These are phyloP conservation scores for Meira miltonrushii DNA, from an alignment of 1,284 basidiomycete genomes.

Conservation along the genomic window DNA sequence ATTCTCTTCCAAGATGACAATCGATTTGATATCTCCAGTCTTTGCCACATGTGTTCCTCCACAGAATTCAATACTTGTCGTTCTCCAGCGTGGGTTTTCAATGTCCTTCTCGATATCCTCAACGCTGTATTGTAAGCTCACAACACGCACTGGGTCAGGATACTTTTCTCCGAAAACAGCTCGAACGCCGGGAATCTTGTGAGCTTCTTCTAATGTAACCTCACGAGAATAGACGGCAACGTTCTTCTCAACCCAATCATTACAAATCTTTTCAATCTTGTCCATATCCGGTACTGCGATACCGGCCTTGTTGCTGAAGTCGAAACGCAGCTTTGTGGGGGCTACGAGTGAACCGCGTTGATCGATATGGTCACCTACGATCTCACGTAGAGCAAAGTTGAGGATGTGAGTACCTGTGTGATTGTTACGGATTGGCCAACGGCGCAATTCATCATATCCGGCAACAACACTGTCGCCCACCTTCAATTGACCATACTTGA, in stretches of 20 bases:
- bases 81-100: conserved; percentile 80
- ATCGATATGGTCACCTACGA: conserved; percentile 92
- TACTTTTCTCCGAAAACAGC: conserved; percentile 98
- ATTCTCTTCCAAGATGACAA: conserved; percentile 89
- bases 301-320: conserved; percentile 92
- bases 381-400: conserved; percentile 85
- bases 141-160: conserved; percentile 93
- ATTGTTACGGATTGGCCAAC: conserved; percentile 93
- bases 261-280: conserved; percentile 77
- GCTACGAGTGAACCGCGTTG: conserved; percentile 97
- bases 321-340: conserved; percentile 89
- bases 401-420: conserved; percentile 98
- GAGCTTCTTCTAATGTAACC: conserved; percentile 71
- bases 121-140: conserved; percentile 78
- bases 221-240: conserved; percentile 85
- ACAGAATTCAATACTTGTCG: conserved; percentile 91
- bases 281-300: conserved; percentile 69
- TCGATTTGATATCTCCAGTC: conserved; percentile 92
- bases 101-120: conserved; percentile 80
- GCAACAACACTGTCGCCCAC: conserved; percentile 68
- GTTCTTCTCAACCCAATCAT: conserved; percentile 84
- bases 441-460: conserved; percentile 71
- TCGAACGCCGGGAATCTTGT: conserved; percentile 82
- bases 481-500: conserved; percentile 70
- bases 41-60: conserved; percentile 94